Evolutionary conservation across 2,329 filamentous ascomycete genomes (phyloP).

Genomic region (Alternaria infectoria): DNA sequence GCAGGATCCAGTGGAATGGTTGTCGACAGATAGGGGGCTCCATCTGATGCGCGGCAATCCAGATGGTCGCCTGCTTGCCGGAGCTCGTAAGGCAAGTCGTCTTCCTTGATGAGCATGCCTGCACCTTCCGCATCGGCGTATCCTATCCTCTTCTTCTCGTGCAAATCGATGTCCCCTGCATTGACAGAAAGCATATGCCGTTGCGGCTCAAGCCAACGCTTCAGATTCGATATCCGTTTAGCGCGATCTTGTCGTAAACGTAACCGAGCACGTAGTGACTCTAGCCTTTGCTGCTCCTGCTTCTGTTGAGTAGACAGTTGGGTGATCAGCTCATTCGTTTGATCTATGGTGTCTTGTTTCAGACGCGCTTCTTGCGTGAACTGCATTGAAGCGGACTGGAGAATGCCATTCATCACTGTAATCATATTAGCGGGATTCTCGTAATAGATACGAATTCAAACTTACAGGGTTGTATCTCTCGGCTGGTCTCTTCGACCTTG

Average conservation of each 20-base stretch:
- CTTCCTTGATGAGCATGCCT: conserved; percentile 33
- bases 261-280: conserved; percentile 70
- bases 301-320: conserved; percentile 79
- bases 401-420: conserved; percentile 76
- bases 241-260: conserved; percentile 69
- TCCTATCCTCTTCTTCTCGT: conserved; percentile 53
- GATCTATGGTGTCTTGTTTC: conserved; percentile 84
- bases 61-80: conserved; percentile 39
- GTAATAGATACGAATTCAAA: conserved; percentile 23
- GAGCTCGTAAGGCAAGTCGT: conserved; percentile 37
- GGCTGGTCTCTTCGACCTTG: conserved; percentile 73
- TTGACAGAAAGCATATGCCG: conserved; percentile 59
- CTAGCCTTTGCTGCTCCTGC: conserved; percentile 75
- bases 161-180: conserved; percentile 48
- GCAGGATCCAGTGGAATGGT: conserved; percentile 30
- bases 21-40: conserved; percentile 37
- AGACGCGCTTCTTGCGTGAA: conserved; percentile 81
- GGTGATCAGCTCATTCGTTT: conserved; percentile 79
- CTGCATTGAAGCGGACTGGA: conserved; percentile 77
- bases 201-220: conserved; percentile 74
- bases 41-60: conserved; percentile 37
- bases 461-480: conserved; percentile 81
- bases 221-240: conserved; percentile 78
- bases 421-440: background rate
- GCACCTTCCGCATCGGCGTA: conserved; percentile 54